Evolutionary conservation across 2,329 filamentous ascomycete genomes (phyloP).

Genomic region (Tolypocladium sp.): DNA sequence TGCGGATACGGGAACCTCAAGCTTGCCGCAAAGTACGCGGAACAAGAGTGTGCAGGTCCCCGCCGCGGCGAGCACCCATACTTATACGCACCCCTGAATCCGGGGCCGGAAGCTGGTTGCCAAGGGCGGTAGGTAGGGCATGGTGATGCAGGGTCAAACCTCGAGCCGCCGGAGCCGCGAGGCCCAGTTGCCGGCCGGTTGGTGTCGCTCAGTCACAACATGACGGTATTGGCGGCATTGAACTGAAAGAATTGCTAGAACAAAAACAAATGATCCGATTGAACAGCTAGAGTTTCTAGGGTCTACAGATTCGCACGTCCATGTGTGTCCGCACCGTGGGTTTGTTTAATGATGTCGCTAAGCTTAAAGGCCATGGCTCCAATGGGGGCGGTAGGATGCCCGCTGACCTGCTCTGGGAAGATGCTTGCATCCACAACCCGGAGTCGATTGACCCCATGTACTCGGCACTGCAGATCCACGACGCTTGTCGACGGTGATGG

Average conservation of each 20-base stretch:
- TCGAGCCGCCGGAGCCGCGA: no score
- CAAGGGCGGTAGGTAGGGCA: no score
- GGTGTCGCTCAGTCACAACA: not conserved
- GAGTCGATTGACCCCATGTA: slow-evolving; percentile 23
- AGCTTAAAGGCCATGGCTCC: slow-evolving; percentile 10
- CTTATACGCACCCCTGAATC: no score
- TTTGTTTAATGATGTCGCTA: slow-evolving; percentile 7
- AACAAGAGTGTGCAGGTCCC: no score
- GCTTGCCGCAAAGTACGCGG: no score
- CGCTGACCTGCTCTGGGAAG: slow-evolving; percentile 31
- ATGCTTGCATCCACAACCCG: slow-evolving; percentile 49
- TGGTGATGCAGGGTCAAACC: no score
- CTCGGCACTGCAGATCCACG: not conserved
- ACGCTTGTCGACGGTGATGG: not conserved
- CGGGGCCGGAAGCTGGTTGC: no score
- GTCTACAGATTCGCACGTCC: not conserved
- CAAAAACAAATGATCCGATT: no score
- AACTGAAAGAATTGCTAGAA: no score
- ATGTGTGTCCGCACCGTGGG: not conserved
- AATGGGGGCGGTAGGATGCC: slow-evolving; percentile 10
- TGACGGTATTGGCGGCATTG: not conserved
- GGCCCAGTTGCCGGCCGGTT: no score
- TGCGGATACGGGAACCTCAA: no score
- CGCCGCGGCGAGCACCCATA: no score
- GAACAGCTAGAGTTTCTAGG: not conserved